Percentiles rank a stretch among this genome's conserved stretches.
Evolutionary conservation across 179 eudicot genomes (phyloP).

Genomic region (Silene coronaria): DNA sequence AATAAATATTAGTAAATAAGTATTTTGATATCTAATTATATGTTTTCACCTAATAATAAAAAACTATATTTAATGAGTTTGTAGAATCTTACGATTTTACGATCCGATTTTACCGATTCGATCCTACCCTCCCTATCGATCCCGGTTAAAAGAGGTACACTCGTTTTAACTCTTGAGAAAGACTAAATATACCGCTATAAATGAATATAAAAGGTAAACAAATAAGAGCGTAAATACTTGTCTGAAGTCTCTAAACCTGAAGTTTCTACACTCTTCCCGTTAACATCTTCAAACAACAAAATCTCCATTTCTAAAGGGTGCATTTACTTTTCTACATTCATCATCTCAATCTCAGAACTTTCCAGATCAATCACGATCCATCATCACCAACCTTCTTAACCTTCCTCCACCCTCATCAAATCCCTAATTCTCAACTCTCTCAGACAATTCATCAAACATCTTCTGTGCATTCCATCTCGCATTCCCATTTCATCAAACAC

Average conservation of each 20-base stretch:
- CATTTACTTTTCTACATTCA: not conserved
- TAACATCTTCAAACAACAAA: not conserved
- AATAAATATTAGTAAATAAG: no score
- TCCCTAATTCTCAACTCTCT: not conserved
- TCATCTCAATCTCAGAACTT: constrained; percentile 22
- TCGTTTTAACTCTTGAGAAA: no score
- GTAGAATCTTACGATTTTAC: no score
- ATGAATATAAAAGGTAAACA: no score
- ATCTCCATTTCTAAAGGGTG: not conserved
- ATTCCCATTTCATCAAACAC: not conserved
- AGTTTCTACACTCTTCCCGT: constrained; percentile 22
- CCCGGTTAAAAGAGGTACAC: no score
- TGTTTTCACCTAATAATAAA: no score
- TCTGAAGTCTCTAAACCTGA: constrained; percentile 16
- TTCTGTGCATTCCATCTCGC: constrained; percentile 14
- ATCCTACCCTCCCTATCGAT: no score
- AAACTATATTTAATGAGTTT: no score
- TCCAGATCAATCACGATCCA: constrained; percentile 23
- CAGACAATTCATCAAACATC: not conserved
- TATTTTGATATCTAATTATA: no score
- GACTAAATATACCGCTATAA: no score
- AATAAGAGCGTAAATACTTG: no score
- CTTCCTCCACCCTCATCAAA: constrained; percentile 5
- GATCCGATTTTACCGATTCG: no score
- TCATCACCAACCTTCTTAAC: constrained; percentile 7